Evolutionary conservation across 2,329 filamentous ascomycete species (phyloP), one percentile per base, ranked within the genome.

Genomic region (Orbilia oligospora): DNA sequence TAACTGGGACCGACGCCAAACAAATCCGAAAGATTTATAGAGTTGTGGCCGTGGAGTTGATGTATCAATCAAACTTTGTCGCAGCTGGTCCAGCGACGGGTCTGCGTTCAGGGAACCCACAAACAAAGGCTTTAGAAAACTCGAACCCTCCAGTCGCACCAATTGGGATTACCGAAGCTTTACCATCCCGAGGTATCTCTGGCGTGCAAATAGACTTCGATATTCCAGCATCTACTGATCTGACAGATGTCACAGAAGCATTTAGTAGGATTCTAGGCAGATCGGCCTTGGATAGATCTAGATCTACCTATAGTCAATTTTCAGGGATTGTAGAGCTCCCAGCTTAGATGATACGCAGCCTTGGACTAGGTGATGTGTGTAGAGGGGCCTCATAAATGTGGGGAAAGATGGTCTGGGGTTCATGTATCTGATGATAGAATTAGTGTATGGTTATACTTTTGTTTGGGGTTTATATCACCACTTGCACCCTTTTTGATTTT

Each of bases 1-100:
- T 68, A 33, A 71, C 24, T 0, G 55, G 66, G 9, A 76, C 48
- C 5, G 56, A 71, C 22, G 72, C 72, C 10, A 58, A 22, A 38
- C 65, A n/a, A 16, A 76, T 76, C 36, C 56, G 72, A 1, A 41
- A 51, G 14, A 24, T 41, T 0, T 76, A 76, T 20, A 27, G 18
- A 8, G n/a, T 38, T 6, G 4, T 38, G 5, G 72, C 48, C 6
- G n/a, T 55, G 9, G 18, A 46, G 8, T 10, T 76, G 9, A 65
- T 65, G 65, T 12, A 61, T n/a, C 36, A 18, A 18, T 56, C 5
- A 48, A 66, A 27, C 41, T 38, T 30, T 56, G 9, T n/a, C 14
- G 8, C 10, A 9, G n/a, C 63, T 24, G 20, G 16, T 6, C 58
- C 20, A 16, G 22, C 27, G 6, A 2, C 24, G 20, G 18, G 8